Evolutionary conservation across 495 filamentous ascomycete species (phyloP), one percentile per base, ranked within the genome.

Genomic region (Filosporella fistucella): DNA sequence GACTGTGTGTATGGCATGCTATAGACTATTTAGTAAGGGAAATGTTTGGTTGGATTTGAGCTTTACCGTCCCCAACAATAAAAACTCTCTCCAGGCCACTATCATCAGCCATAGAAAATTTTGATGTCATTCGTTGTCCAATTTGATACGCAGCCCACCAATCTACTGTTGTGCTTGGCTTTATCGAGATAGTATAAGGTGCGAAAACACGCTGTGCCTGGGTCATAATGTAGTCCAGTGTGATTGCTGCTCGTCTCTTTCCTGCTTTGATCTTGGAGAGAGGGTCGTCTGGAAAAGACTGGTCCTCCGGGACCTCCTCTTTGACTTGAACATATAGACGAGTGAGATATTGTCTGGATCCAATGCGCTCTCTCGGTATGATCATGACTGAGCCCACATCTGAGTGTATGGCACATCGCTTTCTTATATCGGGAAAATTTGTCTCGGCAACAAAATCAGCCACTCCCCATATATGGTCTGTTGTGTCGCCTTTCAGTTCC

Each of bases 171-270:
- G n/a, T n/a, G n/a, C n/a, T n/a, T n/a, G n/a, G n/a, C 63, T 68
- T 72, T 0, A 65, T 59, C 9, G 63, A 57, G 38, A 77, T 69
- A 40, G 65, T 66, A 43, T 74, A 77, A 12, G 73, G 74, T 48
- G 65, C 61, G 42, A 77, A 68, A 0, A 71, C 66, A 1, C 60
- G 56, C 4, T 61, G 40, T 0, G 70, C 39, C 7, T 75, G 63
- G 4, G 60, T 58, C 51, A 85, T 78, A 14, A 89, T 71, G 30
- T 78, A 69, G 25, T 78, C 77, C n/a, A 69, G 64, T 12, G 32
- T 35, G 13, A 35, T 68, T 23, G 72, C 61, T 6, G 66, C 59
- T 18, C 70, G 68, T 5, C 69, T 54, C 0, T 65, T 70, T 22
- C 71, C 67, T n/a, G n/a, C 57, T 25, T 32, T 24, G n/a, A 30